Conservation (phyloP, 441 rosid genomes). For the Adansonia madagascariensis region DNA sequence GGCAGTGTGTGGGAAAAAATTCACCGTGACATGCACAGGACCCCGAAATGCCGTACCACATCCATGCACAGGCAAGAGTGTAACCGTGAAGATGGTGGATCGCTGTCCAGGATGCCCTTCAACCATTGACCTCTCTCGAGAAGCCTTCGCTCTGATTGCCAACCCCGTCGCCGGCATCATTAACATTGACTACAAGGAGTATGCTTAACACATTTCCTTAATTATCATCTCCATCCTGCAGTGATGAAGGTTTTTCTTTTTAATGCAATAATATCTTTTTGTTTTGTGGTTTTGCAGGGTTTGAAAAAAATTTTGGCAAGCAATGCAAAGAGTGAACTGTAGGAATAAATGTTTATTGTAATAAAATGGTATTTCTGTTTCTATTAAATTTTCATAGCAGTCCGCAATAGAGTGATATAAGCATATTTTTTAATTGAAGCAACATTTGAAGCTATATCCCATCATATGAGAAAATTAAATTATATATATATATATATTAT, state of each 20-base stretch:
- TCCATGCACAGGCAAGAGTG: slow-evolving; percentile 37
- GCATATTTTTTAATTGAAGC: too few relatives aligned
- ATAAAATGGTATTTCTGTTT: background rate
- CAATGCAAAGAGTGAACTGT: background rate
- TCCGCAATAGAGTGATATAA: background rate
- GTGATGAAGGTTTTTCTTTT: background rate
- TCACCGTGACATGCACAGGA: slow-evolving; percentile 34
- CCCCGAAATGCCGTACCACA: slow-evolving; percentile 30
- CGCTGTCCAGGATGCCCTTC: slow-evolving; percentile 26
- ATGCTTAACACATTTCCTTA: slow-evolving; percentile 13
- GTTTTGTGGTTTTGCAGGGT: background rate
- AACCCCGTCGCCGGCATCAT: slow-evolving; percentile 35
- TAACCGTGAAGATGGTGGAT: slow-evolving; percentile 32
- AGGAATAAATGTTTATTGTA: background rate
- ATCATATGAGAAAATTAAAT: too few relatives aligned
- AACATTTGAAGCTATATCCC: too few relatives aligned
- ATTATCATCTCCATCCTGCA: background rate
- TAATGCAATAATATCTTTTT: background rate
- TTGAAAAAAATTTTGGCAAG: background rate
- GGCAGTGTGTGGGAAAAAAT: slow-evolving; percentile 31
- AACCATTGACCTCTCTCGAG: slow-evolving; percentile 28
- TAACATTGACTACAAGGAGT: slow-evolving; percentile 32
- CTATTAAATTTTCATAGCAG: background rate
- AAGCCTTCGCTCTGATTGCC: slow-evolving; percentile 39
- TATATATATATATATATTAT: too few relatives aligned